Percentiles rank a stretch among this genome's conserved stretches.
These are phyloP conservation scores for Coniochaeta sp. DNA, from an alignment of 2,329 filamentous ascomycete genomes.

Conservation along the genomic window DNA sequence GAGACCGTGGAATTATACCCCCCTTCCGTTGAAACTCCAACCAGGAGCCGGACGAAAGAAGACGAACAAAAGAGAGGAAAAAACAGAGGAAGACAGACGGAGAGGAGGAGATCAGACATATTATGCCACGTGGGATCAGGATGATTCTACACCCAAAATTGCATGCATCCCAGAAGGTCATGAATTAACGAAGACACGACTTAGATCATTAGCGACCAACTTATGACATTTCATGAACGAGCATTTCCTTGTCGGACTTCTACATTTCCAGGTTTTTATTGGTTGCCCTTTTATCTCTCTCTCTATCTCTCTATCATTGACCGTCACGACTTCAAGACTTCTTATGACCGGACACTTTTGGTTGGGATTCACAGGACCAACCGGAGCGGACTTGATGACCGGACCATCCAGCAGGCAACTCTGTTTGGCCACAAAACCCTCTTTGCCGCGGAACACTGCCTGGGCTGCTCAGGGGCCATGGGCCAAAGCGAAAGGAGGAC, in stretches of 20 bases:
- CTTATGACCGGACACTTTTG: neutral
- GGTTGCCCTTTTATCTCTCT: too few species aligned
- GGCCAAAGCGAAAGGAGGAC: neutral
- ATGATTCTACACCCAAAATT: neutral
- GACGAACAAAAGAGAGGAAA: neutral
- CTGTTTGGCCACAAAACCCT: constrained; percentile 5
- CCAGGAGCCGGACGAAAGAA: too few species aligned
- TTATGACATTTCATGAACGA: neutral
- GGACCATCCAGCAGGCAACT: constrained; percentile 12
- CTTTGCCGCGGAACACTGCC: neutral
- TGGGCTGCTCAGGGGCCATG: neutral
- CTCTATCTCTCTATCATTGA: neutral
- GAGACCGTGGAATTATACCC: constrained; percentile 14
- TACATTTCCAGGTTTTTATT: neutral
- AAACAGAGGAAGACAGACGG: neutral
- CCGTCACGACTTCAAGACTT: neutral
- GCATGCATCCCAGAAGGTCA: neutral
- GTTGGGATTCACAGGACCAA: constrained; percentile 19
- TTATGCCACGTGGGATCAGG: neutral
- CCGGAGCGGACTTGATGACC: constrained; percentile 5
- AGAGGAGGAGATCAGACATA: neutral
- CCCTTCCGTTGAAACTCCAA: constrained; percentile 4
- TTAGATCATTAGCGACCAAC: neutral
- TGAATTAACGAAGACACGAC: neutral
- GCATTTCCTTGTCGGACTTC: neutral